Evolutionary conservation across 164 flowering plant species (phyloP).

Genomic region (Nelumbo lutea): DNA sequence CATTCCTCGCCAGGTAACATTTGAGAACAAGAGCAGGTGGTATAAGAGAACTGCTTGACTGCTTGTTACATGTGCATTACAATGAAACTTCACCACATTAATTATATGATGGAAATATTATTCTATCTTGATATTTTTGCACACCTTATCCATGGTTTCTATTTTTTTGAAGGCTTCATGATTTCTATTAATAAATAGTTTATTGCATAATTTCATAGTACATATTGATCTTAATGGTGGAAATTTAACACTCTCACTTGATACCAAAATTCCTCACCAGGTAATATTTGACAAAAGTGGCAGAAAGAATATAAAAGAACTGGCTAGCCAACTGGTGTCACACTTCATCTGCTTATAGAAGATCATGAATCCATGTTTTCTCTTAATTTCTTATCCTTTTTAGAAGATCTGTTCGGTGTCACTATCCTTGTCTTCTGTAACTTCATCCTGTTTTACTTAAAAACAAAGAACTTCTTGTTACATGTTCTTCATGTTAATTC

Average conservation of each 20-base stretch:
- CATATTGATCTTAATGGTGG: slow-evolving; percentile 41
- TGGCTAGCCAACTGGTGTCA: neutral
- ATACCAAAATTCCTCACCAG: slow-evolving; percentile 96
- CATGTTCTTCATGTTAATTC: neutral
- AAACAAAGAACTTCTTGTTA: neutral
- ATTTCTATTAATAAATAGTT: too few species aligned
- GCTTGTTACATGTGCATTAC: neutral
- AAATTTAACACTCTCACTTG: slow-evolving; percentile 84
- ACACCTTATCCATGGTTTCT: too few species aligned
- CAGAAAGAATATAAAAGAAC: neutral
- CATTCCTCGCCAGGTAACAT: slow-evolving; percentile 87
- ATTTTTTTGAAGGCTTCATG: too few species aligned
- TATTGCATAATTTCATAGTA: too few species aligned
- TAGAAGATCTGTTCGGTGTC: too few species aligned
- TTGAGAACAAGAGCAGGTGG: neutral
- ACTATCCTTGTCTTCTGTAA: too few species aligned
- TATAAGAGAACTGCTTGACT: neutral
- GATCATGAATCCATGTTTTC: too few species aligned
- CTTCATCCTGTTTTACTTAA: too few species aligned
- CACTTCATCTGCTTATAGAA: too few species aligned
- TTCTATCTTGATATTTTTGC: too few species aligned
- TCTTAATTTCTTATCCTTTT: too few species aligned
- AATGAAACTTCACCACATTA: neutral
- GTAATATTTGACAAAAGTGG: slow-evolving; percentile 24
- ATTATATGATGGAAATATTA: neutral